phyloP scores from a whole-genome alignment of 176 grass and related monocot genomes.

The Triticum monococcum region DNA sequence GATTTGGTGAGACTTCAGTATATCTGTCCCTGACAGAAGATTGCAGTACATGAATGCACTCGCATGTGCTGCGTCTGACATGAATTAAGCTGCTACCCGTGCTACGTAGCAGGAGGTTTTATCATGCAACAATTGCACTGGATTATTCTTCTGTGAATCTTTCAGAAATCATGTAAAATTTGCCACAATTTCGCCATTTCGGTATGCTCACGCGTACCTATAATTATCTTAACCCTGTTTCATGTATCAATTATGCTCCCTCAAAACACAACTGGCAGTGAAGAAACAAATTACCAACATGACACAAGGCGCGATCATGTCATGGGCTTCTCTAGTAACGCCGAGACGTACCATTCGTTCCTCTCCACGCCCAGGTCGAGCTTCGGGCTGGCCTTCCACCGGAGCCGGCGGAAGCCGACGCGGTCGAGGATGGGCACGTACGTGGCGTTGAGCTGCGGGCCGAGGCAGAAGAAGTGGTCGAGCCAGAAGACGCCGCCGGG shows the following conservation, averaged over 20 bases:
- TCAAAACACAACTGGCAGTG: background rate
- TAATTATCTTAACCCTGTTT: background rate
- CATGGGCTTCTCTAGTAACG: constrained; percentile 79
- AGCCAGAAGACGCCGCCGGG: constrained; percentile 87
- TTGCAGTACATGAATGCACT: background rate
- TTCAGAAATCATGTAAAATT: background rate
- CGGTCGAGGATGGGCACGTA: constrained; percentile 70
- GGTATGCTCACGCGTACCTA: background rate
- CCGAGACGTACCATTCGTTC: constrained; percentile 93
- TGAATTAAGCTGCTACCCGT: too few relatives aligned
- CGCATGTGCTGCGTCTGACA: background rate
- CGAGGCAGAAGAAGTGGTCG: constrained; percentile 83
- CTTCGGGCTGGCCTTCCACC: constrained; percentile 66
- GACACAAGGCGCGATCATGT: constrained; percentile 10
- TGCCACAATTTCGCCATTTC: background rate
- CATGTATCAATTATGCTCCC: background rate
- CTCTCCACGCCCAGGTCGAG: constrained; percentile 66
- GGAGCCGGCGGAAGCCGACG: constrained; percentile 59
- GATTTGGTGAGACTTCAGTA: too few relatives aligned
- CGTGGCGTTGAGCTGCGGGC: constrained; percentile 62
- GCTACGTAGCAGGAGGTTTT: background rate
- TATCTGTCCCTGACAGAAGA: background rate
- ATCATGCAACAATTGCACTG: background rate
- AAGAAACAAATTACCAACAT: background rate
- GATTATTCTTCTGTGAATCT: constrained; percentile 37